Percentiles rank a stretch among this genome's conserved stretches.
phyloP scores from a whole-genome alignment of 176 grass and related monocot genomes.

The Zizania latifolia region DNA sequence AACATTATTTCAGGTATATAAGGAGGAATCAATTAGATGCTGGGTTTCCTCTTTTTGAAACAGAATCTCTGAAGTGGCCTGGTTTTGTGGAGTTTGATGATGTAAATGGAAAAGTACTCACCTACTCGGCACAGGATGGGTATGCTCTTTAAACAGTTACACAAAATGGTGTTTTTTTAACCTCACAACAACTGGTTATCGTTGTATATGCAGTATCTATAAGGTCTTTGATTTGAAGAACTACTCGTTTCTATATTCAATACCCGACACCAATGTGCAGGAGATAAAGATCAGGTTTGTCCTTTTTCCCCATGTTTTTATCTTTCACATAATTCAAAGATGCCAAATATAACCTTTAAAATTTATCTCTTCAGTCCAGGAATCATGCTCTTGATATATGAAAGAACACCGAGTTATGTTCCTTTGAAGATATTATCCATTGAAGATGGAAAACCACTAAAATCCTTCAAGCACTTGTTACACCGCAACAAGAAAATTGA shows the following conservation, averaged over 20 bases:
- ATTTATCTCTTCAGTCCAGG: conserved; percentile 59
- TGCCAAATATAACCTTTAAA: neutral
- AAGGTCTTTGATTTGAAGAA: conserved; percentile 98
- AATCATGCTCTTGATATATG: conserved; percentile 98
- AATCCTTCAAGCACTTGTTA: conserved; percentile 85
- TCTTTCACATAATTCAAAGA: neutral
- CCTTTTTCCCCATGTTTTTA: neutral
- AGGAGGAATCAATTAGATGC: conserved; percentile 84
- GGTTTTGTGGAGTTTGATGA: conserved; percentile 98
- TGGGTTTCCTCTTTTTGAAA: conserved; percentile 83
- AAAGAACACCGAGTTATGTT: conserved; percentile 67
- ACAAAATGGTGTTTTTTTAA: neutral
- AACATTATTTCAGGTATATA: conserved; percentile 60
- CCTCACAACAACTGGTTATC: neutral
- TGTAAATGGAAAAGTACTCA: conserved; percentile 93
- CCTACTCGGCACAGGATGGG: conserved; percentile 90
- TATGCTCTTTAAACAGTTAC: conserved; percentile 24
- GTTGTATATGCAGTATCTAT: conserved; percentile 64
- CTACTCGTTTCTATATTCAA: conserved; percentile 81
- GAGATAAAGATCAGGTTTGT: conserved; percentile 94
- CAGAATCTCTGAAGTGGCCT: conserved; percentile 91
- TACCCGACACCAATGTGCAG: conserved; percentile 79
- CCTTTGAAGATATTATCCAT: conserved; percentile 97
- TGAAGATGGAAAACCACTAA: conserved; percentile 84
- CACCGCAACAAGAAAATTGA: conserved; percentile 93